Evolutionary conservation across 345 rosid species (phyloP), one percentile per base, ranked within the genome.

Genomic region (Rhizophora mangle): DNA sequence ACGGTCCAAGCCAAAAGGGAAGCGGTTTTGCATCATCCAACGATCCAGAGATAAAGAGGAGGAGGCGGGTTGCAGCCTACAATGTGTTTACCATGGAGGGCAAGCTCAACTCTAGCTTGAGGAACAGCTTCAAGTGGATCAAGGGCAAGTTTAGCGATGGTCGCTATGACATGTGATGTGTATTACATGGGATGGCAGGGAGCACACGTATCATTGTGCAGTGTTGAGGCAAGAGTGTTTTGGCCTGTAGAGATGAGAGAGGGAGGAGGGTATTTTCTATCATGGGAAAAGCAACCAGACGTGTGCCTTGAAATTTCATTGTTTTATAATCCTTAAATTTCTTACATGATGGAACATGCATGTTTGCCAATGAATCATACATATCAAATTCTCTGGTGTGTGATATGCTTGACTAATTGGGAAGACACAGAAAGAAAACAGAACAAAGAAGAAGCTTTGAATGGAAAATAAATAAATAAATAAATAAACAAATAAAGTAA

Each of bases 61-160:
- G 85, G 93, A 94, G 87, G 85, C 86, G 97, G 74, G 76, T 94
- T 0, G 98, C 98, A 1, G 80, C 92, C 19, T 94, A 91, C 72
- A 91, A 94, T 60, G 81, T 85, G 20, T 88, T 84, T 30, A 78
- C 93, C 4, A 30, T 76, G 57, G 96, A 94, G 77, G 87, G 86
- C 31, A 94, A 91, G 82, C 79, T 94, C 52, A 94, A 94, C 71
- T 85, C 84, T 8, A 78, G 88, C 73, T 74, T 91, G 2, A 86
- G 89, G 71, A 91, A 67, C 82, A 88, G 97, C 82, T 87, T 94
- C 81, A 91, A 91, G 80, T 94, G 98, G 98, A 87, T 94, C 86
- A 89, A 94, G 86, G 84, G 61, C 86, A 94, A 94, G 82, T 71
- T 88, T 39, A 80, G 69, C 22, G 86, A 85, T 34, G 80, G 21